Base-by-base conservation (phyloP, 2,329 filamentous ascomycete genomes). In the Dothistroma pini region DNA sequence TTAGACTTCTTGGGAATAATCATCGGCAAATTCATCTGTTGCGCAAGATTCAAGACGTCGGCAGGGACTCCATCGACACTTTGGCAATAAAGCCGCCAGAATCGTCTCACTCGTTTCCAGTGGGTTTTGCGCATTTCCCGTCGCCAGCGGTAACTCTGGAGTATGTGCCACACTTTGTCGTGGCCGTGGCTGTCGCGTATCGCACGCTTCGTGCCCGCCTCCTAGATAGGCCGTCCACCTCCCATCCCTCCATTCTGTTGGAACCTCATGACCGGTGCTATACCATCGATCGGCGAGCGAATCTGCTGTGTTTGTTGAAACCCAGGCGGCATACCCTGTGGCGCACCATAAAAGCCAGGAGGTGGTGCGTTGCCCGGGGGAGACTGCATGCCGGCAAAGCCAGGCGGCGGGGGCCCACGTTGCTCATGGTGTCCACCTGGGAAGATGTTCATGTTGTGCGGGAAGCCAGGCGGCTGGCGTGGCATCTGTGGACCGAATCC, bases 401-500 rank as follows among this genome's bases (percentile, higher is more conserved):
- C 57, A 22, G 60, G 65, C 34, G 63, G 62, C 25, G 60, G 63
- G 11, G 56, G 63, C 16, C 57, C 57, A 21, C 38, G 55, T 32
- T 59, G 63, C 47, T 61, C 60, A 19, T 57, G 59, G 38, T 63
- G 66, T 35, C 61, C 63, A 53, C 61, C 63, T 44, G 63, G 67
- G 67, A 74, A 75, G 38, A 71, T 69, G 54, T 67, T 69, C 32
- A 70, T 67, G 50, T 63, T 68, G 50, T 66, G 64, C 2, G 31
- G 25, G 54, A 72, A 72, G 29, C 71, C 72, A 1, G 72, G 72
- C 21, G 70, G 71, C 50, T 73, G 71, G 10, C 71, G 70, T 19
- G 65, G 67, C 63, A 72, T 69, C 54, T 67, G 66, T 5, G 66
- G 63, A 38, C 69, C 68, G 66, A 74, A 74, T 25, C 72, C 71